Percentiles rank a stretch among this genome's conserved stretches.
Conservation (phyloP, 768 basidiomycete genomes). For the Thelephora ganbajun region DNA sequence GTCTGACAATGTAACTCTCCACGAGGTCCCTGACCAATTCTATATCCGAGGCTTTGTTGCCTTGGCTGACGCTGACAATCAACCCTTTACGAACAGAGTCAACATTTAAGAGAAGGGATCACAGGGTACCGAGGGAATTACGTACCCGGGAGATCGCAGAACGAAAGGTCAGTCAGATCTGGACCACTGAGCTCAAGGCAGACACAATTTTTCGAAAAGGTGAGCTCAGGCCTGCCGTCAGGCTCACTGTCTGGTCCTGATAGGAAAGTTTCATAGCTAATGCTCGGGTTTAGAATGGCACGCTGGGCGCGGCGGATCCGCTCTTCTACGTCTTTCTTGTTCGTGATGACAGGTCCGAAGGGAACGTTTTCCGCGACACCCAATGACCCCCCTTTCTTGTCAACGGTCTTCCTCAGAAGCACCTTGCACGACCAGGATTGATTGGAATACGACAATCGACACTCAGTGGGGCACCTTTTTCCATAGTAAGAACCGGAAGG, state of each 20-base stretch:
- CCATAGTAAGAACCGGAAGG: neutral
- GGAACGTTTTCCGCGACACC: constrained; percentile 13
- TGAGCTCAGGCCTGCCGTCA: constrained; percentile 4
- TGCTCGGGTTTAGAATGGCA: constrained; percentile 36
- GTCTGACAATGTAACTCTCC: constrained; percentile 39
- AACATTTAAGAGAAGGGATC: neutral
- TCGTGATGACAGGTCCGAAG: constrained; percentile 29
- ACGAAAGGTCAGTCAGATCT: constrained; percentile 18
- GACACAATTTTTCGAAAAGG: constrained; percentile 18
- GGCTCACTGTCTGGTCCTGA: constrained; percentile 4
- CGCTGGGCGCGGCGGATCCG: constrained; percentile 46
- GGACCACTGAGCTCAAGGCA: constrained; percentile 16
- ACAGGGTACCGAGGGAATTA: constrained; percentile 4
- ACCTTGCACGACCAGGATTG: constrained; percentile 23
- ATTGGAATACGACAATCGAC: constrained; percentile 15
- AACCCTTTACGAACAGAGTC: constrained; percentile 24
- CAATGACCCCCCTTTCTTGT: constrained; percentile 17
- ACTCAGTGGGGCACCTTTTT: constrained; percentile 19
- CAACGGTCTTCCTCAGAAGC: constrained; percentile 26
- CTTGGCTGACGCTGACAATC: constrained; percentile 33
- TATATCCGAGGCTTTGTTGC: constrained; percentile 38
- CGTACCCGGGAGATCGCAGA: constrained; percentile 20
- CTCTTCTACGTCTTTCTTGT: constrained; percentile 32
- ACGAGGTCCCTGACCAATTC: constrained; percentile 45
- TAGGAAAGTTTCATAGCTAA: constrained; percentile 4